Evolutionary conservation across 2,329 filamentous ascomycete genomes (phyloP), one percentile per base, ranked within the genome.

Genomic region (Ascochyta fabae): DNA sequence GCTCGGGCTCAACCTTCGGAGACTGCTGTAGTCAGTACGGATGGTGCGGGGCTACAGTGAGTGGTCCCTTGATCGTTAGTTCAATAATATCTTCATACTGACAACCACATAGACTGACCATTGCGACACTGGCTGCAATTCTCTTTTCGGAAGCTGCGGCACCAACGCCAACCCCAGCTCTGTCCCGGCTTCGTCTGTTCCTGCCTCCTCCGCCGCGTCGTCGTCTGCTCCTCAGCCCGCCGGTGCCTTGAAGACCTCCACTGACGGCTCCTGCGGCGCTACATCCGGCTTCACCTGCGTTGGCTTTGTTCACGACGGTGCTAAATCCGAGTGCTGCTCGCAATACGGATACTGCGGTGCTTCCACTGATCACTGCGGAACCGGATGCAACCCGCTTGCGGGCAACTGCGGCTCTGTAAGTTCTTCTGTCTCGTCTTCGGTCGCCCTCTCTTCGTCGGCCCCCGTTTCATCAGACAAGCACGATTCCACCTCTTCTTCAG

Each of bases 251-350:
- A 61, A 59, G 41, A 55, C 42, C 26, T 66, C 58, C 4, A 53
- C 47, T 22, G 67, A 71, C 43, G 67, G 65, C 26, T 58, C 54
- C 12, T 72, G 71, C 40, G 68, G 70, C 36, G 65, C 59, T 6
- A 41, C 34, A 16, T 62, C 57, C n/a, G 66, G 66, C 27, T 68
- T 54, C 53, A 68, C 63, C 24, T 73, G 70, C 57, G 50, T 56
- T 27, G 64, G 67, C 16, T 71, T 65, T 53, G 40, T 39, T 9
- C 52, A 53, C 19, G 51, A 62, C 9, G 51, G 51, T 41, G 41
- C 61, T 7, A 77, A 76, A 53, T 78, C 79, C 2, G 66, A 76
- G 56, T 81, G 80, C 70, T 82, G 80, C 69, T 79, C 75, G 15
- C 67, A 67, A 51, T 76, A 74, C 51, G 79, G 79, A 19, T 76